Evolutionary conservation across 148 eudicot genomes (phyloP), one percentile per base, ranked within the genome.

Genomic region (Simmondsia chinensis): DNA sequence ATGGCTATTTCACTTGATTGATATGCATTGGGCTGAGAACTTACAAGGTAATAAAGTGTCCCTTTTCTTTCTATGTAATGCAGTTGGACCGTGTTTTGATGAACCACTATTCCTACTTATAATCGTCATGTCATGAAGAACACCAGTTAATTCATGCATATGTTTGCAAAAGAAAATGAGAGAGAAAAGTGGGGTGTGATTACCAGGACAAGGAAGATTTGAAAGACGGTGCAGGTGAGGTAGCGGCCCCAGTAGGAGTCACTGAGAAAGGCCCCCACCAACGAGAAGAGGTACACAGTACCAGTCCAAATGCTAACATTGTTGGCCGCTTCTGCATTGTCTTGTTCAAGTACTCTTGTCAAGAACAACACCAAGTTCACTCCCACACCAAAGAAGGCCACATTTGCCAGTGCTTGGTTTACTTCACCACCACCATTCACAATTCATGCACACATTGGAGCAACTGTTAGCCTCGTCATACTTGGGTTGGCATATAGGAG

Each of bases 181-280:
- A 7, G 8, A 7, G 0, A 15, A 7, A 12, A 39, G 16, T 39
- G 22, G 5, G 10, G 14, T 17, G 0, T 8, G 6, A 31, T 45
- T 79, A 89, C 97, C 73, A 60, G 9, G 9, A 91, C 63, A 4
- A 82, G 61, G 33, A 91, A 69, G 22, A 76, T 4, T 46, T 91
- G 99, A 41, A 79, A 91, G 53, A 91, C 34, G 12, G 81, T 60
- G 60, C 94, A 85, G 25, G 99, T 91, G 28, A 79, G 57, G 60
- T 72, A 91, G 19, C 99, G 86, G 4, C 99, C 99, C 89, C 94
- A 86, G 33, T 91, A 91, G 0, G 99, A 91, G 50, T 91, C 99
- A 21, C 99, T 91, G 15, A 91, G 83, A 45, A 91, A 91, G 10
- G 99, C 99, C 16, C 83, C 97, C 6, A 91, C 38, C 18, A 91